phyloP scores from a whole-genome alignment of 1,139 yeast species.

The Meyerozyma carpophila region DNA sequence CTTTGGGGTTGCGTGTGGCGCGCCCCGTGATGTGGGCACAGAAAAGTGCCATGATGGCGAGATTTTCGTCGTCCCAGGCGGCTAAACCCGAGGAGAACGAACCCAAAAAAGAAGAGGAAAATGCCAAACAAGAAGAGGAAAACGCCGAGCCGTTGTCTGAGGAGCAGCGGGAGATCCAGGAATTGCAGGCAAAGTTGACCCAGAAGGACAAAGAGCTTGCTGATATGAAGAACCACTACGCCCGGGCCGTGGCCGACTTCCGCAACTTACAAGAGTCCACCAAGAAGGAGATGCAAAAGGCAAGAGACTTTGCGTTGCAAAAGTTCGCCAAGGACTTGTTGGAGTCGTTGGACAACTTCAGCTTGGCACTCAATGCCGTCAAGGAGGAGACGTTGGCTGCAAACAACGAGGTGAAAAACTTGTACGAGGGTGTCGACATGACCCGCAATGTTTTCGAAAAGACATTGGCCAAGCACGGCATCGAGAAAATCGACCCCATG shows the following conservation, averaged over 20 bases:
- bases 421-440: slow-evolving; percentile 89
- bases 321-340: slow-evolving; percentile 88
- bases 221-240: slow-evolving; percentile 75
- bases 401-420: slow-evolving; percentile 62
- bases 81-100: slow-evolving; percentile 6
- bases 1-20: neutral
- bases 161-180: slow-evolving; percentile 17
- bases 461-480: slow-evolving; percentile 77
- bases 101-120: slow-evolving; percentile 10
- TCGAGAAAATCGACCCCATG: slow-evolving; percentile 73
- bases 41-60: neutral
- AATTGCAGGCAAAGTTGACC: slow-evolving; percentile 50
- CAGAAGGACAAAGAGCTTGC: slow-evolving; percentile 78
- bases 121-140: slow-evolving; percentile 1
- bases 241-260: slow-evolving; percentile 88
- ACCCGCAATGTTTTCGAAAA: slow-evolving; percentile 83
- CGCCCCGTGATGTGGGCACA: neutral
- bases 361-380: slow-evolving; percentile 79
- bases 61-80: slow-evolving; percentile 6
- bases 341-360: slow-evolving; percentile 88
- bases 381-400: slow-evolving; percentile 56
- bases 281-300: slow-evolving; percentile 79
- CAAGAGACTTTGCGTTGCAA: slow-evolving; percentile 87
- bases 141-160: slow-evolving; percentile 7
- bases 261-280: slow-evolving; percentile 90